Evolutionary conservation across 768 basidiomycete species (phyloP).

Genomic region (Pluteus cervinus): DNA sequence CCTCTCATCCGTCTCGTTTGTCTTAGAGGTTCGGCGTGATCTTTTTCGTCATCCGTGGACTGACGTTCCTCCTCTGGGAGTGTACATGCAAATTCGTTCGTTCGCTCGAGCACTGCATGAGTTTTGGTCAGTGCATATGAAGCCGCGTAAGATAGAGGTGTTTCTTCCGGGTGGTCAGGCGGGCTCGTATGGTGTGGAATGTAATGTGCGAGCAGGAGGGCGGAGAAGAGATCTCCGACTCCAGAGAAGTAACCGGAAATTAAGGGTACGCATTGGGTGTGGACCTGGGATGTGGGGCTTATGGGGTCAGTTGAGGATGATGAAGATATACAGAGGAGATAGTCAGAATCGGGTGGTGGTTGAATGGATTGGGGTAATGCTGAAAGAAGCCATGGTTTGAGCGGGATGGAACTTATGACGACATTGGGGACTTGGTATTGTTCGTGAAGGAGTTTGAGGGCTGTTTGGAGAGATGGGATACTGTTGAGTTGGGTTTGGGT

Average conservation of each 20-base stretch:
- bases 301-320: constrained; percentile 26
- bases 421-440: constrained; percentile 75
- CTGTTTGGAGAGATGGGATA: constrained; percentile 55
- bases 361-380: constrained; percentile 43
- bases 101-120: constrained; percentile 62
- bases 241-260: constrained; percentile 93
- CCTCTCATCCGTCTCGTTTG: constrained; percentile 71
- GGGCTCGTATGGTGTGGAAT: constrained; percentile 18
- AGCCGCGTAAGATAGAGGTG: constrained; percentile 33
- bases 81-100: constrained; percentile 46
- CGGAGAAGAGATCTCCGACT: constrained; percentile 95
- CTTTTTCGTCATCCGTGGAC: constrained; percentile 74
- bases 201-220: constrained; percentile 83
- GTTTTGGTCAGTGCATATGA: constrained; percentile 70
- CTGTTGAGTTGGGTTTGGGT: constrained; percentile 70
- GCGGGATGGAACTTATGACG: constrained; percentile 86
- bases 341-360: constrained; percentile 30
- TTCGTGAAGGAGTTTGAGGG: constrained; percentile 72
- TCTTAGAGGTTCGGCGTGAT: constrained; percentile 57
- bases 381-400: constrained; percentile 53
- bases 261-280: constrained; percentile 68
- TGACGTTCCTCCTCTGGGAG: constrained; percentile 56
- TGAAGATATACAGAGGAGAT: constrained; percentile 81
- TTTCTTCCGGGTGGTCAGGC: constrained; percentile 1
- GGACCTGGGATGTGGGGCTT: constrained; percentile 37